Evolutionary conservation across 768 basidiomycete species (phyloP).

Genomic region (Tricholoma hemisulphureum): DNA sequence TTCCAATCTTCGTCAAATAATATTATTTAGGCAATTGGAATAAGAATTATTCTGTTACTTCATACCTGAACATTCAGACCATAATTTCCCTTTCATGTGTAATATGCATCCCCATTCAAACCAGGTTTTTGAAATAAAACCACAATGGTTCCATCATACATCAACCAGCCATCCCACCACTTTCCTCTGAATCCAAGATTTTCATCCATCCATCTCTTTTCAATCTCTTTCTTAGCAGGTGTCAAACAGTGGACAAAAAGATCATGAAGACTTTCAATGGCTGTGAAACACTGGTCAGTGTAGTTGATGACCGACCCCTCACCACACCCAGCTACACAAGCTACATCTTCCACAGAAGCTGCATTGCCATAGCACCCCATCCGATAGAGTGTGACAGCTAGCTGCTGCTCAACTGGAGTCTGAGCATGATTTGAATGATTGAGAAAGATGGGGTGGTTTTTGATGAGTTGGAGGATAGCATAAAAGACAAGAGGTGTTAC

Average conservation of each 20-base stretch:
- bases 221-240: slow-evolving; percentile 4
- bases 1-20: slow-evolving; percentile 13
- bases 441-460: slow-evolving; percentile 13
- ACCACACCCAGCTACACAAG: slow-evolving; percentile 17
- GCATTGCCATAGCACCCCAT: slow-evolving; percentile 25
- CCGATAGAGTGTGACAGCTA: slow-evolving; percentile 24
- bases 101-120: slow-evolving; percentile 34
- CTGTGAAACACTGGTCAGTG: slow-evolving; percentile 5
- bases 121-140: slow-evolving; percentile 30
- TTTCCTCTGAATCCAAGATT: slow-evolving; percentile 7
- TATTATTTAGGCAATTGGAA: neutral
- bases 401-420: slow-evolving; percentile 20
- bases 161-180: slow-evolving; percentile 33
- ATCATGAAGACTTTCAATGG: slow-evolving; percentile 6
- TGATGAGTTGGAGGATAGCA: neutral
- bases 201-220: slow-evolving; percentile 11
- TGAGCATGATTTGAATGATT: slow-evolving; percentile 21
- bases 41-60: neutral
- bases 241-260: slow-evolving; percentile 5
- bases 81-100: slow-evolving; percentile 29
- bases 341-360: slow-evolving; percentile 19
- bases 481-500: slow-evolving; percentile 10
- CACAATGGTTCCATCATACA: slow-evolving; percentile 31
- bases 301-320: slow-evolving; percentile 16
- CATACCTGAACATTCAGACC: slow-evolving; percentile 31